Evolutionary conservation across 306 rosid genomes (phyloP), one percentile per base, ranked within the genome.

Genomic region (Crotalaria pallida): DNA sequence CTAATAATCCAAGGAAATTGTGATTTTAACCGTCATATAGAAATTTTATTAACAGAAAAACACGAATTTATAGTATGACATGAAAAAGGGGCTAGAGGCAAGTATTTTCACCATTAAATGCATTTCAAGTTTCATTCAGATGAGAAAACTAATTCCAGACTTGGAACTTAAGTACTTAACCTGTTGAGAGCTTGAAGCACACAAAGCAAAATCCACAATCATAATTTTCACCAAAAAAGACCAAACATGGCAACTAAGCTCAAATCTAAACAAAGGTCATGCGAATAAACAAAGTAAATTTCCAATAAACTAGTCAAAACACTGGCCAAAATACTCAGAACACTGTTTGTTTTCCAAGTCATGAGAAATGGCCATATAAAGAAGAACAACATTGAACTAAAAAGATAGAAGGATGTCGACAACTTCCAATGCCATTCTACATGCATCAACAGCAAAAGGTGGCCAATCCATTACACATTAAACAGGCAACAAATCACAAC

Each of bases 351-450:
- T 78, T 59, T 65, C 74, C 78, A 53, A 61, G 84, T 75, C 79
- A 71, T 67, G 79, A 67, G 80, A 85, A 83, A 66, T 44, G 68
- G 76, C 78, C 80, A 75, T 67, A 77, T 59, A 55, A 75, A 67
- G 65, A 64, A 62, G 24, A 79, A 56, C 72, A 74, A 59, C 65
- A 77, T 26, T 77, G 71, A 78, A 78, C 80, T 31, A 77, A 71
- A 77, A 71, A 75, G 67, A 34, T 79, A 75, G 70, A 82, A 58
- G 71, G 72, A 58, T 33, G 81, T 68, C 38, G 53, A 73, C 78
- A 84, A 79, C 83, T 83, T 75, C 61, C 82, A 75, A 83, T 72
- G 81, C 79, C 81, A 84, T 78, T 69, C 81, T 71, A 86, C 80
- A 86, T 40, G 70, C 83, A 65, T 72, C 83, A 80, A 76, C 55